Base-by-base conservation (phyloP, 2,329 filamentous ascomycete genomes). In the Lasiodiplodia sp. region DNA sequence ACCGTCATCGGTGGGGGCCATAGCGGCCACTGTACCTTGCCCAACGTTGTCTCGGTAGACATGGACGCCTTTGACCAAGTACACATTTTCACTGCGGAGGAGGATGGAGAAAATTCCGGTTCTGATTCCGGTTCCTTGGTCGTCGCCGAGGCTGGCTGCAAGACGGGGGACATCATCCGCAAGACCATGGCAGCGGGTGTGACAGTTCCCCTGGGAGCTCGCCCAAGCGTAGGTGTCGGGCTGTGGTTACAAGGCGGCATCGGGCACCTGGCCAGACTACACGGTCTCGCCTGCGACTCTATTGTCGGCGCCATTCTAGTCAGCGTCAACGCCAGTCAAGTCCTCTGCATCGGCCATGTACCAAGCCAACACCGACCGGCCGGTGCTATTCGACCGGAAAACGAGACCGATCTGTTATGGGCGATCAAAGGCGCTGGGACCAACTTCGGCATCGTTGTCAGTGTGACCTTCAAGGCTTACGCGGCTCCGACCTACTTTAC, bases 211-310 rank as follows among this genome's bases (percentile, higher is more conserved):
- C 75, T 91, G 3, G 89, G 88, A 2, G 75, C 86, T 31, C 86
- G 88, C 6, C 88, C 88, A 70, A 90, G 87, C 71, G 87, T 91
- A 31, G 88, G 89, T 2, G 84, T 86, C 0, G 89, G 89, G 0
- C 71, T 88, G 16, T 90, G 87, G 87, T 79, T 91, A 57, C 88
- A 91, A 79, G 89, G 89, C 51, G 88, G 88, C 65, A 88, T 91
- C 60, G 88, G 88, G 2, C 87, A 89, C 71, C 78, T 89, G n/a
- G 73, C 84, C 44, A 81, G 88, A 69, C 67, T 81, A 10, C 76
- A 88, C 70, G 88, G 88, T 1, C 86, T 91, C 14, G 70, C 87
- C 2, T 89, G 86, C 71, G 88, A 91, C 71, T 75, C 83, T 55
- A 85, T 91, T 56, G 75, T 89, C n/a, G 88, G 88, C 70, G 88